These are phyloP conservation scores for Pneumocystis jirovecii DNA, from an alignment of 1,139 yeast species.

Conservation along the genomic window DNA sequence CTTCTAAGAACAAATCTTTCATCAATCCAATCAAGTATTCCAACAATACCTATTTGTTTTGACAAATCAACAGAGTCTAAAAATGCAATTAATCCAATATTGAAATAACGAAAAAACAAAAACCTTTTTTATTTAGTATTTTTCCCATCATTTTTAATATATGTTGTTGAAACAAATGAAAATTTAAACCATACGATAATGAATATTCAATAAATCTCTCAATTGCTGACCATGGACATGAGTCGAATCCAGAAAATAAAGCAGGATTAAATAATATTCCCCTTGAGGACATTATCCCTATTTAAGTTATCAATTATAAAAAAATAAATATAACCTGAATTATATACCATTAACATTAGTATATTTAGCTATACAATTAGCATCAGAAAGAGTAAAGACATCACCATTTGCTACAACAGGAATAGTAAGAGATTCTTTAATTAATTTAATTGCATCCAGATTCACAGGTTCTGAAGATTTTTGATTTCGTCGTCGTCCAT, in stretches of 20 bases:
- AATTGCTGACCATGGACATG: constrained; percentile 81
- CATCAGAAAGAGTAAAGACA: constrained; percentile 56
- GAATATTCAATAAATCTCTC: constrained; percentile 72
- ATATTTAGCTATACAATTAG: constrained; percentile 38
- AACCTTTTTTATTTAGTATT: constrained; percentile 33
- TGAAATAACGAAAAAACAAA: background rate
- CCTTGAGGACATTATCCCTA: constrained; percentile 80
- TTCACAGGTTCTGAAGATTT: constrained; percentile 74
- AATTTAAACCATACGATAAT: constrained; percentile 70
- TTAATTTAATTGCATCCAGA: constrained; percentile 58
- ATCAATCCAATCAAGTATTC: constrained; percentile 76
- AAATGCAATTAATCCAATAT: background rate
- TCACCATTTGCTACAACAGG: constrained; percentile 97
- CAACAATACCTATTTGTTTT: constrained; percentile 40
- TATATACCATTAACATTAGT: constrained; percentile 55
- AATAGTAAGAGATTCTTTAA: constrained; percentile 45
- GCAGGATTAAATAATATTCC: constrained; percentile 82
- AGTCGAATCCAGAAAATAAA: constrained; percentile 53
- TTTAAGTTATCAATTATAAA: background rate
- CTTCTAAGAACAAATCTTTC: constrained; percentile 48
- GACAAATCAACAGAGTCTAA: constrained; percentile 44
- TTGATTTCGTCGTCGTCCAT: constrained; percentile 77
- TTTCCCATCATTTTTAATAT: constrained; percentile 62
- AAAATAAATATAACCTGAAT: background rate
- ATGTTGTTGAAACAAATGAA: constrained; percentile 73